Evolutionary conservation across 2,329 filamentous ascomycete genomes (phyloP).

Genomic region (Fusarium guadeloupense): DNA sequence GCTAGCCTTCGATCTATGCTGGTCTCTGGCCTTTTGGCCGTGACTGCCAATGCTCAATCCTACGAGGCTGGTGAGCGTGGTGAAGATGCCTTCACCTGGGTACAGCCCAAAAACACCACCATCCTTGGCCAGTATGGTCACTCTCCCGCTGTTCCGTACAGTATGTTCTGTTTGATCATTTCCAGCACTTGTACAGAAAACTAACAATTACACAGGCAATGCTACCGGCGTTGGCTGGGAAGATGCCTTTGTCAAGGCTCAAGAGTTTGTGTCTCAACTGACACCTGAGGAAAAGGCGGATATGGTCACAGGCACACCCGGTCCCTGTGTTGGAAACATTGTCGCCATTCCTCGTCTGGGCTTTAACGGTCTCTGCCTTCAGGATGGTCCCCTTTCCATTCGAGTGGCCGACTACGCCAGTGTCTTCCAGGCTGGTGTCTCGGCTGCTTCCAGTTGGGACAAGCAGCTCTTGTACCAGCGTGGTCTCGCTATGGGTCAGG

Average conservation of each 20-base stretch:
- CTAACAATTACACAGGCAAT: constrained; percentile 46
- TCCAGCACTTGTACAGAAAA: accelerated
- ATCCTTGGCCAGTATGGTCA: constrained; percentile 53
- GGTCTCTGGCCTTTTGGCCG: constrained; percentile 46
- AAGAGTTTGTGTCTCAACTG: constrained; percentile 44
- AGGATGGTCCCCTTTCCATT: constrained; percentile 48
- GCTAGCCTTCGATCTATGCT: constrained; percentile 48
- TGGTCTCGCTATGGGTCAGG: constrained; percentile 59
- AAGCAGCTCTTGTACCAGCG: constrained; percentile 73
- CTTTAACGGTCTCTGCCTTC: constrained; percentile 55
- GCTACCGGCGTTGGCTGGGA: constrained; percentile 51
- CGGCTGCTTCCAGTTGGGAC: constrained; percentile 72
- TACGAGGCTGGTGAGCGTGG: constrained; percentile 38
- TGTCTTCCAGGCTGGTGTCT: constrained; percentile 65
- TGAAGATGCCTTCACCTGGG: constrained; percentile 49
- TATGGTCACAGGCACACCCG: constrained; percentile 48
- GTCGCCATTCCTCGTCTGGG: constrained; percentile 52
- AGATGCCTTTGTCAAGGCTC: constrained; percentile 49
- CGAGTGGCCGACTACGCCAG: constrained; percentile 54
- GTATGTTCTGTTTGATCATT: constrained; percentile 42
- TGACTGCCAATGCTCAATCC: constrained; percentile 41
- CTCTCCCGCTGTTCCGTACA: constrained; percentile 50
- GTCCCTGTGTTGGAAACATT: constrained; percentile 50
- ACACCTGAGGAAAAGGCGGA: constrained; percentile 46
- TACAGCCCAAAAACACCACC: constrained; percentile 54